Conservation (phyloP, 1,284 basidiomycete species). For the Wallemia ichthyophaga region DNA sequence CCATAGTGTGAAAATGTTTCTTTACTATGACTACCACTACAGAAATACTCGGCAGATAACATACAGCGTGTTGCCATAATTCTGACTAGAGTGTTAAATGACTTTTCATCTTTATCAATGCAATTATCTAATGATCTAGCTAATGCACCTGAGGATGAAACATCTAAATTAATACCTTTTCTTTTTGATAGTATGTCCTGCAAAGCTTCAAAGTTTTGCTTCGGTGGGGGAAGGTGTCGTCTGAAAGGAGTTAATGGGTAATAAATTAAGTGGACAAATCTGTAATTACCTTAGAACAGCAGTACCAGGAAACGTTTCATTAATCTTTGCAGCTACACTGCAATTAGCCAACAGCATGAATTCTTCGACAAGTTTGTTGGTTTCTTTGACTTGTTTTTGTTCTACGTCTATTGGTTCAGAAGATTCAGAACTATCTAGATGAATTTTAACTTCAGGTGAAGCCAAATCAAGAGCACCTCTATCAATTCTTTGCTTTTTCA, state of each 20-base stretch:
- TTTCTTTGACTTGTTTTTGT: constrained; percentile 74
- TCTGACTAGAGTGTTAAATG: constrained; percentile 88
- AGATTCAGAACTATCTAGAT: constrained; percentile 69
- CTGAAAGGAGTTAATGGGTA: constrained; percentile 17
- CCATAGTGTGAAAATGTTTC: constrained; percentile 94
- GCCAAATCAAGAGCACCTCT: constrained; percentile 90
- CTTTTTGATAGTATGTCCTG: constrained; percentile 75
- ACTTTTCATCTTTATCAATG: constrained; percentile 42
- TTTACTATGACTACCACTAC: constrained; percentile 65
- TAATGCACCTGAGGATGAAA: constrained; percentile 70
- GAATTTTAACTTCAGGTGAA: constrained; percentile 84
- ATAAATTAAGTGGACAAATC: neutral
- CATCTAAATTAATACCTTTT: constrained; percentile 57
- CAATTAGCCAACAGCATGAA: constrained; percentile 98
- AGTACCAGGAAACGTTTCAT: constrained; percentile 82
- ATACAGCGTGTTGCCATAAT: constrained; percentile 99
- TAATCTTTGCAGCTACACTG: constrained; percentile 67
- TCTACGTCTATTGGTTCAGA: constrained; percentile 92
- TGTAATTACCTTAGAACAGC: constrained; percentile 47
- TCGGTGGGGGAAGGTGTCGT: constrained; percentile 76
- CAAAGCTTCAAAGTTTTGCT: constrained; percentile 79
- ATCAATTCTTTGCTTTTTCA: constrained; percentile 61
- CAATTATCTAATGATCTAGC: constrained; percentile 69
- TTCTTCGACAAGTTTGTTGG: constrained; percentile 90
- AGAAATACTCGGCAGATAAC: constrained; percentile 95